A percentile compares a stretch with the other conserved stretches of the same genome.
These are phyloP conservation scores for Metarhizium anisopliae DNA, from an alignment of 2,329 filamentous ascomycete genomes.

Conservation along the genomic window DNA sequence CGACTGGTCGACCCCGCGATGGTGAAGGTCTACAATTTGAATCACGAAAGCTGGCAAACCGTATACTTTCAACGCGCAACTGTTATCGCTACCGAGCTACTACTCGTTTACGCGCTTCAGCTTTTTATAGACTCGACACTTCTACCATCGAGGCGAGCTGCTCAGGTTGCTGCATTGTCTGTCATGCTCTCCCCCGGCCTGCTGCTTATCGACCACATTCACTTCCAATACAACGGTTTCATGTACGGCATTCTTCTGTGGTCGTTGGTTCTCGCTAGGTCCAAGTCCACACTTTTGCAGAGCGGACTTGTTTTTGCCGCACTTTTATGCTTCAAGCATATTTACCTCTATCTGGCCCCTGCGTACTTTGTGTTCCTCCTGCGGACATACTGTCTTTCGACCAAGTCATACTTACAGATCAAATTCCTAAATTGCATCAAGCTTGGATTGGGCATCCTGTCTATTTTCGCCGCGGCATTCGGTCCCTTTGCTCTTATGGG, in stretches of 20 bases:
- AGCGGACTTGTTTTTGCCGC: slow-evolving; percentile 79
- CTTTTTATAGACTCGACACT: slow-evolving; percentile 69
- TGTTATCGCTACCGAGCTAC: slow-evolving; percentile 76
- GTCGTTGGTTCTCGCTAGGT: slow-evolving; percentile 75
- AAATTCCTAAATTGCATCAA: slow-evolving; percentile 74
- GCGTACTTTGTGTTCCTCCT: slow-evolving; percentile 93
- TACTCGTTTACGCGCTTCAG: slow-evolving; percentile 75
- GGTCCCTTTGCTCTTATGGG: slow-evolving; percentile 77
- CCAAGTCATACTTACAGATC: slow-evolving; percentile 66
- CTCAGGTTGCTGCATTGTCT: slow-evolving; percentile 80
- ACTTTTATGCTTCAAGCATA: slow-evolving; percentile 92
- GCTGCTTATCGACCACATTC: slow-evolving; percentile 94
- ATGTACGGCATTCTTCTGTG: slow-evolving; percentile 86
- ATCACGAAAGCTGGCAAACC: slow-evolving; percentile 87
- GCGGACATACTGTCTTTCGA: slow-evolving; percentile 78
- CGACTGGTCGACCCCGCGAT: slow-evolving; percentile 70
- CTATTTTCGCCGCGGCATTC: slow-evolving; percentile 72
- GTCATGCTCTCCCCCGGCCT: slow-evolving; percentile 87
- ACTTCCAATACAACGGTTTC: slow-evolving; percentile 98
- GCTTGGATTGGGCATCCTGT: slow-evolving; percentile 62
- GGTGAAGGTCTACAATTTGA: slow-evolving; percentile 70
- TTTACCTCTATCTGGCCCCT: slow-evolving; percentile 91
- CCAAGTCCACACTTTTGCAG: slow-evolving; percentile 62
- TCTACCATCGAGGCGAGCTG: slow-evolving; percentile 56
- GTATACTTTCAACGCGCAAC: slow-evolving; percentile 87